phyloP scores from a whole-genome alignment of 2,329 filamentous ascomycete species.

The Akanthomyces lecanii region DNA sequence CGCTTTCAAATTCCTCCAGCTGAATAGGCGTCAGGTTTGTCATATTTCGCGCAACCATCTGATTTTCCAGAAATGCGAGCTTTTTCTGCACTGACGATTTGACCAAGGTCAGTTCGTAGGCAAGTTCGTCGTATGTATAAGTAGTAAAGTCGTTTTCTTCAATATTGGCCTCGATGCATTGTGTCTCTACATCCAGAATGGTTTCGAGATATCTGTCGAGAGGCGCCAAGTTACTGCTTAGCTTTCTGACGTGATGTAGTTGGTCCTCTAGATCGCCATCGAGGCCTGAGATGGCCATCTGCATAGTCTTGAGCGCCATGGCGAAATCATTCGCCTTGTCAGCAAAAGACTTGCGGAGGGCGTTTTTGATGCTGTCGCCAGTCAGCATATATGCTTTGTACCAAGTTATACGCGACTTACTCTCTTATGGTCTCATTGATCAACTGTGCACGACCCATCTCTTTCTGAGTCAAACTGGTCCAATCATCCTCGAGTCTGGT shows the following conservation, averaged over 20 bases:
- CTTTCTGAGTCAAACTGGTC: conserved; percentile 72
- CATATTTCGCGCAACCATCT: conserved; percentile 97
- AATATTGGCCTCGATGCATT: conserved; percentile 94
- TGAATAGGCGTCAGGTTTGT: conserved; percentile 98
- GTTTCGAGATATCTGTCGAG: conserved; percentile 88
- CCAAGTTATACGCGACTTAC: conserved; percentile 40
- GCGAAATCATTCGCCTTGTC: conserved; percentile 99
- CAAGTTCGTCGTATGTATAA: conserved; percentile 94
- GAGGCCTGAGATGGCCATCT: conserved; percentile 90
- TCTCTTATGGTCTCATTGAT: conserved; percentile 99
- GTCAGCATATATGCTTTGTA: not conserved
- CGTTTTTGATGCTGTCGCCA: conserved; percentile 77
- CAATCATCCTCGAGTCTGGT: conserved; percentile 82
- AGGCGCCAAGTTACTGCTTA: conserved; percentile 80
- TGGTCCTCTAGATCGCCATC: conserved; percentile 97
- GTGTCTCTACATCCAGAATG: conserved; percentile 78
- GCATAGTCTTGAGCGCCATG: conserved; percentile 88
- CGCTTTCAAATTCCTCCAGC: conserved; percentile 95
- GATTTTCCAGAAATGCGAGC: conserved; percentile 92
- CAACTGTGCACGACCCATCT: conserved; percentile 83
- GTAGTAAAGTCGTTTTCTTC: conserved; percentile 99
- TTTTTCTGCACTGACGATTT: conserved; percentile 94
- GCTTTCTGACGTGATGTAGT: conserved; percentile 75
- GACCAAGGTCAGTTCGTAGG: conserved; percentile 88
- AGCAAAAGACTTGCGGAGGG: conserved; percentile 84